Percentiles rank a stretch among this genome's conserved stretches.
Evolutionary conservation across 257 asterid species (phyloP).

Genomic region (Buddleja alternifolia): DNA sequence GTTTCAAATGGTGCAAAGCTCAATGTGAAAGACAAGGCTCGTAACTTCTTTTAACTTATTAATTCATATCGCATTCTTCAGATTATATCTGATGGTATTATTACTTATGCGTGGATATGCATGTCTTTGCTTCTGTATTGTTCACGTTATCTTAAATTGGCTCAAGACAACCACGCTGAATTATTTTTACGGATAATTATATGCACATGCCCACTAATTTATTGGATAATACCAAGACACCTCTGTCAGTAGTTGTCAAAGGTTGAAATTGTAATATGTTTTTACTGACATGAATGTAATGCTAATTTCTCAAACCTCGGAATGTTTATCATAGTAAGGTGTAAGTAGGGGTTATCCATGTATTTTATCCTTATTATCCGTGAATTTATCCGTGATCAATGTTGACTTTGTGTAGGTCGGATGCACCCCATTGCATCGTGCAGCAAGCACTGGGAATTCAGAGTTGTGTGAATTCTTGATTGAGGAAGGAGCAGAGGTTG

Average conservation of each 20-base stretch:
- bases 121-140: background rate
- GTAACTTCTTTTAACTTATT: slow-evolving; percentile 33
- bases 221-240: too few species aligned
- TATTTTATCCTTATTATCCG: background rate
- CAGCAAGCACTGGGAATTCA: slow-evolving; percentile 87
- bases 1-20: slow-evolving; percentile 82
- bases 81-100: background rate
- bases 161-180: background rate
- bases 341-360: too few species aligned
- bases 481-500: slow-evolving; percentile 97
- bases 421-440: slow-evolving; percentile 96
- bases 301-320: too few species aligned
- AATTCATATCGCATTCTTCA: slow-evolving; percentile 8
- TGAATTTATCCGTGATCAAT: slow-evolving; percentile 23
- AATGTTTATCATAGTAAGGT: too few species aligned
- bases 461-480: slow-evolving; percentile 74
- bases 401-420: slow-evolving; percentile 62
- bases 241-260: too few species aligned
- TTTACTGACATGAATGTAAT: too few species aligned
- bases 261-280: too few species aligned
- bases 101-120: background rate
- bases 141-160: slow-evolving; percentile 8
- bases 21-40: slow-evolving; percentile 86
- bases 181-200: background rate
- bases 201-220: too few species aligned